A percentile compares a stretch with the other conserved stretches of the same genome.
Evolutionary conservation across 2,329 filamentous ascomycete genomes (phyloP).

Genomic region (Colletotrichum agaves): DNA sequence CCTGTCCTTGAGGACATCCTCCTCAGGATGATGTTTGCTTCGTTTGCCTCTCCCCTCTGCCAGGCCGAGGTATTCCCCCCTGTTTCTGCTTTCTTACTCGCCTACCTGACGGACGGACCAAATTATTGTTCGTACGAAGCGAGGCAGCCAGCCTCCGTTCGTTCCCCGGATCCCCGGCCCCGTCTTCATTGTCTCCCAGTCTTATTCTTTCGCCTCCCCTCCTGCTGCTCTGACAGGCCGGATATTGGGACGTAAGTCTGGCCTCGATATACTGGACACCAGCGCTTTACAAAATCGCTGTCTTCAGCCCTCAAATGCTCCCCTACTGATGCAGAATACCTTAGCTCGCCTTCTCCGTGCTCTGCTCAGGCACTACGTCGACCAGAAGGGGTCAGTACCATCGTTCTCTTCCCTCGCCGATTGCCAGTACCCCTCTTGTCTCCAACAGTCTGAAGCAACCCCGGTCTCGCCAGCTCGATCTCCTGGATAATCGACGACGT

Average conservation of each 20-base stretch:
- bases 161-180: background rate
- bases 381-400: background rate
- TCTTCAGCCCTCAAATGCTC: background rate
- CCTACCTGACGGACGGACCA: no score
- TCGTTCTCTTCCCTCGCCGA: background rate
- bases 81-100: no score
- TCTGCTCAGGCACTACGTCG: background rate
- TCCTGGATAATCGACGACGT: slow-evolving; percentile 10
- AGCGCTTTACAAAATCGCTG: slow-evolving; percentile 6
- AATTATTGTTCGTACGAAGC: background rate
- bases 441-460: slow-evolving; percentile 20
- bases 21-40: no score
- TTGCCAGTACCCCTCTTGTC: background rate
- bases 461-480: slow-evolving; percentile 11
- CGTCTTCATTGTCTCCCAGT: background rate
- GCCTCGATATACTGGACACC: slow-evolving; percentile 1
- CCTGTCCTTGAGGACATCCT: slow-evolving; percentile 11
- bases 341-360: no score
- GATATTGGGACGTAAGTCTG: background rate
- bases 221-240: slow-evolving; percentile 2
- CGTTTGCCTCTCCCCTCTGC: no score
- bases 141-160: no score
- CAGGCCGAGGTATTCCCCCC: no score
- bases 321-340: no score
- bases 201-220: background rate